Conservation (phyloP, 805 yeast species). For the Myxozyma geophila region DNA sequence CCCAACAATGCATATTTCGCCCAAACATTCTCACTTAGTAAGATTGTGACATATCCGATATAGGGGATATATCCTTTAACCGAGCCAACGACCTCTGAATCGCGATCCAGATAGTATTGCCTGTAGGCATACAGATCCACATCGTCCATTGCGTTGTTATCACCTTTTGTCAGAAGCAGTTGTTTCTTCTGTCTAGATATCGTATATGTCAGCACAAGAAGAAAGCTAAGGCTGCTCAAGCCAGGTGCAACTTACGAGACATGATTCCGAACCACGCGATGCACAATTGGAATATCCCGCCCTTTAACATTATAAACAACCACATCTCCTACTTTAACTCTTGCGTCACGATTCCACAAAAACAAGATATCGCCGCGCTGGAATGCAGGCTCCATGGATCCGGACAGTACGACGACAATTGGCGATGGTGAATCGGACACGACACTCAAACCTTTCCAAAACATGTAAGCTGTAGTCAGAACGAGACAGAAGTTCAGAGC, state of each 20-base stretch:
- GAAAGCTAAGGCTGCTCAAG: neutral
- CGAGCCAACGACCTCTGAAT: conserved; percentile 80
- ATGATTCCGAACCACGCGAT: conserved; percentile 89
- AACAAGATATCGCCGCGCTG: conserved; percentile 95
- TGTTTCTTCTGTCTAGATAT: conserved; percentile 31
- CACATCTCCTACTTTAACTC: conserved; percentile 81
- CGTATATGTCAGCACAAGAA: neutral
- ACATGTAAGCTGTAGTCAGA: conserved; percentile 84
- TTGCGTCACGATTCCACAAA: conserved; percentile 79
- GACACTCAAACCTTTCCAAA: conserved; percentile 83
- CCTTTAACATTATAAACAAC: conserved; percentile 88
- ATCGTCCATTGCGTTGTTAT: conserved; percentile 92
- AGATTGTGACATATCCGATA: conserved; percentile 87
- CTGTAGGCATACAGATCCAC: conserved; percentile 78
- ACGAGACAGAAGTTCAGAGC: conserved; percentile 75
- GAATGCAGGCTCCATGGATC: conserved; percentile 99
- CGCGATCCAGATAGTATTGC: conserved; percentile 75
- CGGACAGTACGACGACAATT: conserved; percentile 93
- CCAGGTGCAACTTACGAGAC: conserved; percentile 45
- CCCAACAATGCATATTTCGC: conserved; percentile 81
- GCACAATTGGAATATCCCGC: conserved; percentile 87
- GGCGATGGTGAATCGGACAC: conserved; percentile 87
- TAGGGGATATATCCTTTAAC: conserved; percentile 87
- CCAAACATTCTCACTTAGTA: conserved; percentile 85
- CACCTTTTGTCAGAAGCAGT: conserved; percentile 85